phyloP scores from a whole-genome alignment of 2,329 filamentous ascomycete genomes.

The Phialemonium atrogriseum region DNA sequence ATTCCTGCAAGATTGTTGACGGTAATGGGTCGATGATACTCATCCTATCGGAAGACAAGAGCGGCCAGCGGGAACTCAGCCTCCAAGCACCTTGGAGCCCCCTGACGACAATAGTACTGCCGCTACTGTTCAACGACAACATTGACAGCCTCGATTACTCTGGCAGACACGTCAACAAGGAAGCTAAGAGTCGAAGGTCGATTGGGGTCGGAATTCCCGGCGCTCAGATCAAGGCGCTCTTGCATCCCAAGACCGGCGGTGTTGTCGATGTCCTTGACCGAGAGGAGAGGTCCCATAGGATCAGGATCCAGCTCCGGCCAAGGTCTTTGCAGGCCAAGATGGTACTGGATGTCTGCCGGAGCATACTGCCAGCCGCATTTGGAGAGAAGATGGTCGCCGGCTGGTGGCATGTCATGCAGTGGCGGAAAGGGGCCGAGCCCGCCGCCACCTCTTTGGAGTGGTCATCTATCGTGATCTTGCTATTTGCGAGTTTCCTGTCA shows the following conservation, averaged over 20 bases:
- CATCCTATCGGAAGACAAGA: slow-evolving; percentile 56
- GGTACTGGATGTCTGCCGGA: slow-evolving; percentile 53
- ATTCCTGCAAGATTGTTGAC: slow-evolving; percentile 65
- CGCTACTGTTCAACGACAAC: slow-evolving; percentile 51
- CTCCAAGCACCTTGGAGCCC: slow-evolving; percentile 70
- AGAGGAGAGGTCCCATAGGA: slow-evolving; percentile 53
- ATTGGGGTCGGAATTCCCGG: slow-evolving; percentile 37
- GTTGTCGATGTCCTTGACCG: slow-evolving; percentile 59
- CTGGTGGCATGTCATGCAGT: slow-evolving; percentile 69
- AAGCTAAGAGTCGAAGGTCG: slow-evolving; percentile 36
- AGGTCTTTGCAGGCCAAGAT: slow-evolving; percentile 52
- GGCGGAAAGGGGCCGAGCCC: slow-evolving; percentile 39
- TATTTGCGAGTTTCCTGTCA: slow-evolving; percentile 56
- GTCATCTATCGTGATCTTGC: slow-evolving; percentile 56
- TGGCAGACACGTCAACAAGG: slow-evolving; percentile 42
- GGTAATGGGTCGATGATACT: slow-evolving; percentile 60
- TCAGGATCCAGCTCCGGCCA: slow-evolving; percentile 61
- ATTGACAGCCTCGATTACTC: slow-evolving; percentile 50
- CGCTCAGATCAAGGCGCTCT: slow-evolving; percentile 43
- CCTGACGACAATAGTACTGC: slow-evolving; percentile 58
- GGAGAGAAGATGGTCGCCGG: slow-evolving; percentile 55
- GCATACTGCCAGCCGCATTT: slow-evolving; percentile 51
- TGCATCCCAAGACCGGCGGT: slow-evolving; percentile 50
- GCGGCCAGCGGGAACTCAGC: slow-evolving; percentile 58
- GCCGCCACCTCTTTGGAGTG: slow-evolving; percentile 52